These are phyloP conservation scores for Acanthamoeba royreba DNA, from an alignment of 208 protist species.

Conservation along the genomic window DNA sequence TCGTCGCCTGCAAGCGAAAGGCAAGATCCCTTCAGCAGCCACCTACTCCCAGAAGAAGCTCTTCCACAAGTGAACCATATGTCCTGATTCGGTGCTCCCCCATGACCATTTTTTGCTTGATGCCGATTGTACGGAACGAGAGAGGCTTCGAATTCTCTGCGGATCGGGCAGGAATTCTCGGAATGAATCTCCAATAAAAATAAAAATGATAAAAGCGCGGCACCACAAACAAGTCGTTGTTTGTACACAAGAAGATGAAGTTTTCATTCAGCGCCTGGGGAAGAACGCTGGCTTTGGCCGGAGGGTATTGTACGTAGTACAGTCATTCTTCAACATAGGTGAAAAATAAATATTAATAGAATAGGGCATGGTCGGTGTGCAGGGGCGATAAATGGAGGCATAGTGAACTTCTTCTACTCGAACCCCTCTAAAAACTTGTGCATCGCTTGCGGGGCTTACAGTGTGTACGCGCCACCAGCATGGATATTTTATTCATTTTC, in stretches of 20 bases:
- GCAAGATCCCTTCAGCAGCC: constrained; percentile 11
- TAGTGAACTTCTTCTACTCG: constrained; percentile 12
- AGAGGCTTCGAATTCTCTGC: too few relatives aligned
- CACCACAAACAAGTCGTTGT: not conserved
- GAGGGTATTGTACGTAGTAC: not conserved
- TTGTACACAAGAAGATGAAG: not conserved
- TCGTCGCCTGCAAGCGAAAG: constrained; percentile 49
- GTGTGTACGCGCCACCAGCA: not conserved
- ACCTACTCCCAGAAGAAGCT: not conserved
- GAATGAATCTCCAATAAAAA: not conserved
- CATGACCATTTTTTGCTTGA: too few relatives aligned
- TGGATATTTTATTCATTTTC: not conserved
- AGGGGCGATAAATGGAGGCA: constrained; percentile 9
- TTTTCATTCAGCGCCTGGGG: not conserved
- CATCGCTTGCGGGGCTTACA: not conserved
- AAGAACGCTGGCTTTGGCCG: not conserved
- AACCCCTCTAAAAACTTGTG: not conserved
- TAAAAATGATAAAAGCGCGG: not conserved
- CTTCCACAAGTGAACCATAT: not conserved
- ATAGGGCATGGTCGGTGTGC: too few relatives aligned
- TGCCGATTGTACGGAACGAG: not conserved
- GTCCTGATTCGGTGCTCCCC: too few relatives aligned
- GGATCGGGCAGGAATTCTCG: too few relatives aligned
- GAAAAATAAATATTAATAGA: not conserved
- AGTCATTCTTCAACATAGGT: not conserved